Conservation (phyloP, 2,329 filamentous ascomycete genomes). For the Penicillium sp. region DNA sequence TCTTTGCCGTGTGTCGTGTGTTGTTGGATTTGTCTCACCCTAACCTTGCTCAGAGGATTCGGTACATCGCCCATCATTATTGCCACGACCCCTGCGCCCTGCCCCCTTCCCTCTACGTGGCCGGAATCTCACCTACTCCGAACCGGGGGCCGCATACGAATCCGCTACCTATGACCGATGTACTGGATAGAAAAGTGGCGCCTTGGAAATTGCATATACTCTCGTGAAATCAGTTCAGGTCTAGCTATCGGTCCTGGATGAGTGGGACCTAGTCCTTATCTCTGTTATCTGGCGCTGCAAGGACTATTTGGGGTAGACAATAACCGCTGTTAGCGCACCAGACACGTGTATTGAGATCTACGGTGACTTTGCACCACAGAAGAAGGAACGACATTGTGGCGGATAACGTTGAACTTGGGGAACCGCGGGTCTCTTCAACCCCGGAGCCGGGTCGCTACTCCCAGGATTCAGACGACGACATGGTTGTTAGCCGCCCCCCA, state of each 20-base stretch:
- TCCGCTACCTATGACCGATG: neutral
- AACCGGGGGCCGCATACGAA: slow-evolving; percentile 8
- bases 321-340: slow-evolving; percentile 1
- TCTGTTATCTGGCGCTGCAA: slow-evolving; percentile 8
- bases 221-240: neutral
- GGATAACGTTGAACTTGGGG: slow-evolving; percentile 24
- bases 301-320: slow-evolving; percentile 4
- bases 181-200: neutral
- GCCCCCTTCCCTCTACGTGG: slow-evolving; percentile 8
- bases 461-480: slow-evolving; percentile 42
- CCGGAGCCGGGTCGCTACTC: slow-evolving; percentile 37
- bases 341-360: slow-evolving; percentile 4
- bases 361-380: neutral
- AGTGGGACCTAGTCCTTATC: slow-evolving; percentile 6
- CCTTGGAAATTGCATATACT: neutral
- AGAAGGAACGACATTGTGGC: slow-evolving; percentile 28
- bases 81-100: slow-evolving; percentile 2
- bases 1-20: neutral
- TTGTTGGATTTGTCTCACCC: neutral
- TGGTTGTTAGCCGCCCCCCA: slow-evolving; percentile 45
- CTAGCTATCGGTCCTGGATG: slow-evolving; percentile 1
- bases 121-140: slow-evolving; percentile 3
- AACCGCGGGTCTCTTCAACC: slow-evolving; percentile 23
- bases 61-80: neutral
- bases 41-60: neutral